phyloP scores from a whole-genome alignment of 768 basidiomycete species.

The Leccinum barrowsii region DNA sequence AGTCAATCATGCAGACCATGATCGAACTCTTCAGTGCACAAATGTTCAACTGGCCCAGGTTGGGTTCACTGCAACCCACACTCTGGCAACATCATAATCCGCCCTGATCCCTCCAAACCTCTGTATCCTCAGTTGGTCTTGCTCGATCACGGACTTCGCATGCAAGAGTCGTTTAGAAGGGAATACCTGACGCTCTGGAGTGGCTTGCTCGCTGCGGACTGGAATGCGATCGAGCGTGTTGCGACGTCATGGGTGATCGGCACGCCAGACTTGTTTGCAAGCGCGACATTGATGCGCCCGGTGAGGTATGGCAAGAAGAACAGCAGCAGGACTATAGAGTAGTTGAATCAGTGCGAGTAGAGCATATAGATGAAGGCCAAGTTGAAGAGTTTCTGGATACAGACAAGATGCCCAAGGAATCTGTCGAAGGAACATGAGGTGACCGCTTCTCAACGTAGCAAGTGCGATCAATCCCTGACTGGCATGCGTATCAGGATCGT shows the following conservation, averaged over 20 bases:
- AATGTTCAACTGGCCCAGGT: slow-evolving; percentile 81
- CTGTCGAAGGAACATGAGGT: slow-evolving; percentile 77
- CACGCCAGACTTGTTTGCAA: slow-evolving; percentile 60
- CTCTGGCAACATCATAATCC: slow-evolving; percentile 77
- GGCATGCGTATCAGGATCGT: slow-evolving; percentile 25
- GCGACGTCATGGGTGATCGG: slow-evolving; percentile 67
- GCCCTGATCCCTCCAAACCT: slow-evolving; percentile 33
- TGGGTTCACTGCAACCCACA: slow-evolving; percentile 80
- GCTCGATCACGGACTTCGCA: slow-evolving; percentile 82
- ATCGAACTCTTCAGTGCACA: slow-evolving; percentile 84
- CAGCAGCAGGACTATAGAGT: slow-evolving; percentile 7
- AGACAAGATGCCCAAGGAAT: slow-evolving; percentile 72
- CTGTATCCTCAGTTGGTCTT: slow-evolving; percentile 64
- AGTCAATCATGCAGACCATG: slow-evolving; percentile 78
- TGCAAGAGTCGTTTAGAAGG: slow-evolving; percentile 61
- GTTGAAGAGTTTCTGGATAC: slow-evolving; percentile 68
- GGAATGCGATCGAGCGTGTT: slow-evolving; percentile 46
- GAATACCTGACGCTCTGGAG: slow-evolving; percentile 83
- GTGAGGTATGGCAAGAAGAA: slow-evolving; percentile 34
- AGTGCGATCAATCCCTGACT: neutral
- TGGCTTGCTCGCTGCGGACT: slow-evolving; percentile 55
- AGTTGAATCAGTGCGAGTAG: slow-evolving; percentile 62
- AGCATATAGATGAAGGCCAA: slow-evolving; percentile 66
- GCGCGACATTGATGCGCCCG: slow-evolving; percentile 49
- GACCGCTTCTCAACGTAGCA: neutral